Base-by-base conservation (phyloP, 495 filamentous ascomycete genomes). In the Letharia lupina region DNA sequence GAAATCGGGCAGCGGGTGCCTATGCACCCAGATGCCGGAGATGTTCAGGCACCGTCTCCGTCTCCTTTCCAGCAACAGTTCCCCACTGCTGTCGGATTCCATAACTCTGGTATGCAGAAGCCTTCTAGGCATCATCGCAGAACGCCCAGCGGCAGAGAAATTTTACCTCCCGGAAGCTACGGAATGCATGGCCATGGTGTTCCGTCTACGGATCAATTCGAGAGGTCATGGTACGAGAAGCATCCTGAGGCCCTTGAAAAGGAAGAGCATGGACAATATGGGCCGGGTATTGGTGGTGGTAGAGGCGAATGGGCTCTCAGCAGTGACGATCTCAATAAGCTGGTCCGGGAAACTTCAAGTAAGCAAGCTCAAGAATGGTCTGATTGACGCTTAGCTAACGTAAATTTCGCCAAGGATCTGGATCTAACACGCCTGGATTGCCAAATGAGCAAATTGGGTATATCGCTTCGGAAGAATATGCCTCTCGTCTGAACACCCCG, bases 1-100 rank as follows among this genome's bases (percentile, higher is more conserved):
- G 89, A 93, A 72, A 94, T 96, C 67, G 92, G 92, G 47, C 82
- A 86, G 72, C 84, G 91, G 70, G 93, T 98, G 31, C 95, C 94
- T 44, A 96, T 99, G 91, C 88, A 93, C 72, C 87, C 87, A 45
- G 86, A 95, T 77, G 93, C 92, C 48, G 94, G 94, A 54, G 94
- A 98, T 75, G 95, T 99, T 13, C 94, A 99, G 77, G 94, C 94
- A 16, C 94, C 94, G 0, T 93, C 95, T 0, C 91, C 93, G 5
- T 84, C 88, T 20, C 90, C 86, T n/a, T 70, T 67, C 33, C 67
- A 62, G 39, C 76, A 83, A 47, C 76, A 76, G 23, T 79, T 79
- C 44, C 75, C 82, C 28, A 77, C 81, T 40, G 86, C 86, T 31
- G 71, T 82, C 68, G 84, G 85, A 57, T 82, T 79, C 70, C 76